Evolutionary conservation across 2,329 filamentous ascomycete genomes (phyloP).

Genomic region (Alternaria triticimaculans): DNA sequence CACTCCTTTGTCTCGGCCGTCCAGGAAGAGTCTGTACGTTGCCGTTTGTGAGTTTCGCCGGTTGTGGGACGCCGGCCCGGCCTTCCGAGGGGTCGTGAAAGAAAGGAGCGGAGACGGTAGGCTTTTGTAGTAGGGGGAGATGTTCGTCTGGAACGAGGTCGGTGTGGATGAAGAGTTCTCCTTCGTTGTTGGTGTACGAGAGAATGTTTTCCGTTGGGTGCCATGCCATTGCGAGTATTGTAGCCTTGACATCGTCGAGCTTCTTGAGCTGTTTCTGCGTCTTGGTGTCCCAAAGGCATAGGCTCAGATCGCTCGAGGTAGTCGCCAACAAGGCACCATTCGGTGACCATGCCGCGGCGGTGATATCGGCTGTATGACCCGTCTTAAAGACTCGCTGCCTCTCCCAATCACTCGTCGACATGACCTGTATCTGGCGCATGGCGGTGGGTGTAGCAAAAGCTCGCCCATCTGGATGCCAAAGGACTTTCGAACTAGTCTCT

Average conservation of each 20-base stretch:
- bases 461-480: conserved; percentile 94
- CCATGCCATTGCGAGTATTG: conserved; percentile 87
- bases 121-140: conserved; percentile 56
- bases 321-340: conserved; percentile 87
- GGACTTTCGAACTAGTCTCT: conserved; percentile 74
- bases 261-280: conserved; percentile 81
- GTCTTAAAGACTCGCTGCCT: conserved; percentile 79
- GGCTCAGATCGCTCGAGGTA: conserved; percentile 64
- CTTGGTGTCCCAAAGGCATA: conserved; percentile 87
- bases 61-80: conserved; percentile 68
- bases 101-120: conserved; percentile 79
- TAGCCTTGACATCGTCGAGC: conserved; percentile 72
- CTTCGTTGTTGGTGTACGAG: conserved; percentile 90
- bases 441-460: conserved; percentile 87
- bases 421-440: conserved; percentile 77
- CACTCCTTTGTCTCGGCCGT: conserved; percentile 58
- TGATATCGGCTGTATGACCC: conserved; percentile 84
- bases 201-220: conserved; percentile 87
- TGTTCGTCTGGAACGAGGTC: conserved; percentile 65
- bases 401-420: conserved; percentile 90
- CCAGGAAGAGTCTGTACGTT: conserved; percentile 60
- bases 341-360: conserved; percentile 88
- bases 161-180: conserved; percentile 89
- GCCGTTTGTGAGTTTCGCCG: conserved; percentile 60
- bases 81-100: conserved; percentile 81